A percentile compares a stretch with the other conserved stretches of the same genome.
Evolutionary conservation across 2,329 filamentous ascomycete species (phyloP).

Genomic region (Microcera coccophila): DNA sequence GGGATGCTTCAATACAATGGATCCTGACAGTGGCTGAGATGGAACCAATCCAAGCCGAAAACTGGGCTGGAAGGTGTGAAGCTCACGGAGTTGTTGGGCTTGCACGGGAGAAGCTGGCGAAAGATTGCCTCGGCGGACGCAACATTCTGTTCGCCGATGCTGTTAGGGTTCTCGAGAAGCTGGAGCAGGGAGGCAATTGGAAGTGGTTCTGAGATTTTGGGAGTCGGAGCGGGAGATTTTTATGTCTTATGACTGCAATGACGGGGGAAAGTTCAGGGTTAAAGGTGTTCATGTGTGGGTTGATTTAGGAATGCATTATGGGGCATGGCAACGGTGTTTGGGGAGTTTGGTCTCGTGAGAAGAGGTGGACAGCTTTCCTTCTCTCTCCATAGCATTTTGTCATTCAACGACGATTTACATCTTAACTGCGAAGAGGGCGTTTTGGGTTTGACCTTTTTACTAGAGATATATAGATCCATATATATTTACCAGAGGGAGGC

Average conservation of each 20-base stretch:
- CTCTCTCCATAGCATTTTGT: too few species aligned
- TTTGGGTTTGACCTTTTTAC: not conserved
- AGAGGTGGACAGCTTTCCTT: too few species aligned
- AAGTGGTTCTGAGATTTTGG: conserved; percentile 20
- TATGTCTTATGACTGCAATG: not conserved
- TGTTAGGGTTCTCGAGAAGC: conserved; percentile 47
- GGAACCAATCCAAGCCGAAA: conserved; percentile 37
- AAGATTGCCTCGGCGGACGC: conserved; percentile 46
- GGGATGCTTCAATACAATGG: conserved; percentile 34
- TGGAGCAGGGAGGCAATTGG: conserved; percentile 44
- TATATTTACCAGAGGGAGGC: not conserved
- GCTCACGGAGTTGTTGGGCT: conserved; percentile 46
- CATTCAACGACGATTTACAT: too few species aligned
- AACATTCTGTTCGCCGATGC: conserved; percentile 53
- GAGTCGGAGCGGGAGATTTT: not conserved
- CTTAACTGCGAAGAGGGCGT: too few species aligned
- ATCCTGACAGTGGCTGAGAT: conserved; percentile 40
- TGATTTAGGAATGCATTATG: not conserved
- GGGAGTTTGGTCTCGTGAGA: too few species aligned
- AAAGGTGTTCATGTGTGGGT: too few species aligned
- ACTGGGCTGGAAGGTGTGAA: conserved; percentile 38
- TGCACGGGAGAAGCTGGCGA: conserved; percentile 44
- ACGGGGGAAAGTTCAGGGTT: too few species aligned
- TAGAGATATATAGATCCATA: not conserved
- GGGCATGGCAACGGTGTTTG: not conserved